Evolutionary conservation across 495 filamentous ascomycete genomes (phyloP), one percentile per base, ranked within the genome.

Genomic region (Aspergillus hancockii): DNA sequence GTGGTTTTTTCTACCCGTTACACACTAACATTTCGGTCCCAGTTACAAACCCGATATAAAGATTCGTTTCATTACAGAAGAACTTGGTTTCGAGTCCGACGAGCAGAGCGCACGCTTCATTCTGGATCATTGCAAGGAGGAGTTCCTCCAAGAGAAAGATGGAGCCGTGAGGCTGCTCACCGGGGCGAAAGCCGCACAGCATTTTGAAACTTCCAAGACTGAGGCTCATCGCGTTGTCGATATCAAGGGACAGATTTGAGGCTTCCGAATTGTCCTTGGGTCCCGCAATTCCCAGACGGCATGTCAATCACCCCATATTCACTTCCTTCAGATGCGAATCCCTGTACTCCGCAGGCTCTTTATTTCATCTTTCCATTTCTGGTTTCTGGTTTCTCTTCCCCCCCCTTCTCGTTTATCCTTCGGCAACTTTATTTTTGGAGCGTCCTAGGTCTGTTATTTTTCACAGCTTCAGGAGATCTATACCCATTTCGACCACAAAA

Each of bases 31-130:
- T 85, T 70, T 45, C 0, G 28, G 40, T 16, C 47, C 56, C 61
- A 98, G 94, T 63, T 98, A 97, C 77, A 94, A 94, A 72, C 88
- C 87, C 47, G 89, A 92, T 68, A 83, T 98, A 68, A 89, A 87
- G 55, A 81, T 98, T 59, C 88, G 90, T 64, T 97, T 96, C 76
- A 83, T 99, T 63, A 93, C 92, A 28, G 90, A 98, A 76, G 94
- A 98, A 70, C 88, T 99, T 55, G 92, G 88, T 52, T 99, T 98
- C 71, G 91, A 97, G 74, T 90, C 88, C 49, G 93, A 97, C 71
- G 84, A 90, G 69, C 90, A 96, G 71, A 91, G 91, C 58, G 88
- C 89, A 10, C 88, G 91, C 67, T 98, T 97, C 74, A 85, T 98
- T 61, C 83, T 87, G 61, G 89, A 95, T 57, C 77, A 92, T 70